These are phyloP conservation scores for Apiotrichum akiyoshidainum DNA, from an alignment of 1,284 basidiomycete species.

Conservation along the genomic window DNA sequence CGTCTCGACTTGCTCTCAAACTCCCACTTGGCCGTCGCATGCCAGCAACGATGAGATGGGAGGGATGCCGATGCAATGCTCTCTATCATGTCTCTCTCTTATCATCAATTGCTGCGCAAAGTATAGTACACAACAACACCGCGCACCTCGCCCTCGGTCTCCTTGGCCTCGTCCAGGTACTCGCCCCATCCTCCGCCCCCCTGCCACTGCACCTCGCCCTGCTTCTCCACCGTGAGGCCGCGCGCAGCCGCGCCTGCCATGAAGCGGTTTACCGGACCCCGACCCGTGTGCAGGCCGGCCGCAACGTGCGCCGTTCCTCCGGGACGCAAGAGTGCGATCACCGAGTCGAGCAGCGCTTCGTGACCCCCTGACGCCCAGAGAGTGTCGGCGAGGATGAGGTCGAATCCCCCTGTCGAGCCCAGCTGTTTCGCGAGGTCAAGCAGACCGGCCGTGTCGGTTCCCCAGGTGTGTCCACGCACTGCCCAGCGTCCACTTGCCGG, in stretches of 20 bases:
- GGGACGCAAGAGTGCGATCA: conserved; percentile 29
- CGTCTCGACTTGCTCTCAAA: no score
- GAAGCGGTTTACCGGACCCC: conserved; percentile 44
- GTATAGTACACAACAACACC: conserved; percentile 46
- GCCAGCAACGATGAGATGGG: neutral
- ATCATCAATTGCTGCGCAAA: conserved; percentile 11
- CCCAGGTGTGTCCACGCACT: conserved; percentile 42
- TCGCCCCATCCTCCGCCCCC: conserved; percentile 34
- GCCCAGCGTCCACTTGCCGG: conserved; percentile 18
- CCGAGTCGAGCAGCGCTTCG: conserved; percentile 35
- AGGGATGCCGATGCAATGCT: no score
- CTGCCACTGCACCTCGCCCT: conserved; percentile 33
- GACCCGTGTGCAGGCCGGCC: conserved; percentile 48
- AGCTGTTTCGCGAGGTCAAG: conserved; percentile 12
- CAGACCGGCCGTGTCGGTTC: conserved; percentile 24
- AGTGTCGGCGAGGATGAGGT: conserved; percentile 46
- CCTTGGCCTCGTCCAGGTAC: conserved; percentile 7
- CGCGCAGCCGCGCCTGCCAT: conserved; percentile 20
- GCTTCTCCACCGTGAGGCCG: conserved; percentile 21
- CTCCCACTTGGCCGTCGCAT: neutral
- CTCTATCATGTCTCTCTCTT: neutral
- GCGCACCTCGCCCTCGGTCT: conserved; percentile 36
- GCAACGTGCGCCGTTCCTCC: conserved; percentile 40
- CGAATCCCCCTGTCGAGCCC: conserved; percentile 23
- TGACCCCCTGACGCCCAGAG: conserved; percentile 44